Percentiles rank a stretch among this genome's conserved stretches.
Evolutionary conservation across 257 asterid genomes (phyloP).

Genomic region (Orobanche coerulescens): DNA sequence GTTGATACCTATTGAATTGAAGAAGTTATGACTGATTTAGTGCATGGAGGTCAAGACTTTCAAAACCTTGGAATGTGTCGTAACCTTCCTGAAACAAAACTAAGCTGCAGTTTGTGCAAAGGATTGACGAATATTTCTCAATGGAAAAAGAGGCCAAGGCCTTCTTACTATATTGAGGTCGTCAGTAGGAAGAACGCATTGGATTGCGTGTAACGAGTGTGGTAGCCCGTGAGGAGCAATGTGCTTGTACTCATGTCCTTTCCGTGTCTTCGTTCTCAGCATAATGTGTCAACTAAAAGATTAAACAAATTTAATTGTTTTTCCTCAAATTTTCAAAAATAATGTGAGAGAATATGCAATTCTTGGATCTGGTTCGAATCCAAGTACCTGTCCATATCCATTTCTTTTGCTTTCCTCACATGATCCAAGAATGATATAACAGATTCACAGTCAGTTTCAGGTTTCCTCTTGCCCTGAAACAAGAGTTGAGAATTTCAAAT

Average conservation of each 20-base stretch:
- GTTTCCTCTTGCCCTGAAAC: conserved; percentile 75
- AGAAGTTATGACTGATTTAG: too few relatives aligned
- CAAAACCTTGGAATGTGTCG: conserved; percentile 28
- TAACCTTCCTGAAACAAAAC: conserved; percentile 24
- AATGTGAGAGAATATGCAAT: too few relatives aligned
- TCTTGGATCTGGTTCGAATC: too few relatives aligned
- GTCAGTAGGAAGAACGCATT: conserved; percentile 42
- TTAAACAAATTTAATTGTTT: background rate
- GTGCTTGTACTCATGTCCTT: conserved; percentile 46
- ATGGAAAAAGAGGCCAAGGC: background rate
- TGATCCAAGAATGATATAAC: conserved; percentile 54
- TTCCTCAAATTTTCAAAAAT: too few relatives aligned
- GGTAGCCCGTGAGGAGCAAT: conserved; percentile 67
- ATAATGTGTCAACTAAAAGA: conserved; percentile 68
- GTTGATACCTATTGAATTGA: too few relatives aligned
- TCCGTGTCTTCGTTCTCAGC: conserved; percentile 56
- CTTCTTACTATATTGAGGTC: conserved; percentile 46
- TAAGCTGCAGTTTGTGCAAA: too few relatives aligned
- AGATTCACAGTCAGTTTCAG: conserved; percentile 51
- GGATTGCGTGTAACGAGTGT: conserved; percentile 61
- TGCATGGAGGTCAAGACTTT: too few relatives aligned
- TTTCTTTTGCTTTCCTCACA: conserved; percentile 55
- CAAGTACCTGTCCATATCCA: conserved; percentile 61
- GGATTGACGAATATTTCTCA: too few relatives aligned
- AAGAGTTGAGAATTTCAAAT: too few relatives aligned